Evolutionary conservation across 768 basidiomycete species (phyloP).

Genomic region (Mycena vulgaris): DNA sequence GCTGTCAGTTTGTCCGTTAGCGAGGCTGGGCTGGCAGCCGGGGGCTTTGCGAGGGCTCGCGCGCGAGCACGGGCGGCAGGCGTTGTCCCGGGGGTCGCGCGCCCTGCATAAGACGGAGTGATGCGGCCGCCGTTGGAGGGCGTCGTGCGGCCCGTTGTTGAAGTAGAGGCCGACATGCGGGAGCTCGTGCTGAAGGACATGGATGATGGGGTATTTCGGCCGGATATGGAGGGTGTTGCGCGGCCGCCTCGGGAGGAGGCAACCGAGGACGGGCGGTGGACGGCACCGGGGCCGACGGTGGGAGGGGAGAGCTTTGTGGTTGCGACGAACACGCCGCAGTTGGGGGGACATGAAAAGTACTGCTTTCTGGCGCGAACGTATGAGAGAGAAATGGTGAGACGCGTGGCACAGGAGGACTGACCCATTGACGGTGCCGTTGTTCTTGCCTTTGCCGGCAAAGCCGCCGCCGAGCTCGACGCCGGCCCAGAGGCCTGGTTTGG

Average conservation of each 20-base stretch:
- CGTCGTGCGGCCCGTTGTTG: constrained; percentile 57
- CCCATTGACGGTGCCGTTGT: constrained; percentile 92
- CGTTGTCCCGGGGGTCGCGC: constrained; percentile 56
- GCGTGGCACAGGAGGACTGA: constrained; percentile 59
- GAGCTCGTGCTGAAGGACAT: constrained; percentile 35
- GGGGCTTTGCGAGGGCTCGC: constrained; percentile 50
- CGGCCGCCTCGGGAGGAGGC: constrained; percentile 80
- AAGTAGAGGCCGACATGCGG: constrained; percentile 47
- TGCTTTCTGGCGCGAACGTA: constrained; percentile 64
- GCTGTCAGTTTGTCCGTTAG: constrained; percentile 73
- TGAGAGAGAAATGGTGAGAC: constrained; percentile 28
- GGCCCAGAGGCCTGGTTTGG: constrained; percentile 93
- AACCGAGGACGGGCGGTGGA: constrained; percentile 81
- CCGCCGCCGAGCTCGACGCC: constrained; percentile 92
- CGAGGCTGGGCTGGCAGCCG: constrained; percentile 49
- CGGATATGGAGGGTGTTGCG: constrained; percentile 70
- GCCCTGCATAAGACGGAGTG: constrained; percentile 62
- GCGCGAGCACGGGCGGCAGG: constrained; percentile 52
- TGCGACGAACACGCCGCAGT: constrained; percentile 94
- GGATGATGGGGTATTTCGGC: constrained; percentile 66
- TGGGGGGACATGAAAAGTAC: constrained; percentile 89
- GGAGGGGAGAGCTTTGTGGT: constrained; percentile 85
- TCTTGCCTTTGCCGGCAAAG: constrained; percentile 94
- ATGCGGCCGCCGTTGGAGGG: constrained; percentile 63
- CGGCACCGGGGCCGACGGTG: constrained; percentile 70